A percentile compares a stretch with the other conserved stretches of the same genome.
Conservation (phyloP, 257 asterid genomes). For the Nicotiana benthamiana region DNA sequence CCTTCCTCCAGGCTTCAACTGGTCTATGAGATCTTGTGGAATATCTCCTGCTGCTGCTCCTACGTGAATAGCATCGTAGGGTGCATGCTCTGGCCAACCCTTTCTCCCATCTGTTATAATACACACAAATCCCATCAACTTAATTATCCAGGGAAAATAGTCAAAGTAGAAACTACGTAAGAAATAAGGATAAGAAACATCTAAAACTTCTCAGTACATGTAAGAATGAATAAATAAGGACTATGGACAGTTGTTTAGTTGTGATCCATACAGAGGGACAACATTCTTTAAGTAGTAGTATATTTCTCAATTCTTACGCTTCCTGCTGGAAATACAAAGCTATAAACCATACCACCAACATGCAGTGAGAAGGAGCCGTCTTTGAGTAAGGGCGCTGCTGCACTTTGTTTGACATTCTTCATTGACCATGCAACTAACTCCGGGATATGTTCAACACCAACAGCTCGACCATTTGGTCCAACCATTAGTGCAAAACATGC, state of each 20-base stretch:
- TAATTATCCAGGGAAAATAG: background rate
- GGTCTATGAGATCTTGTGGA: constrained; percentile 70
- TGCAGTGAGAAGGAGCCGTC: constrained; percentile 62
- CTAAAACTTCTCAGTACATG: background rate
- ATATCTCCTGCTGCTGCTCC: constrained; percentile 94
- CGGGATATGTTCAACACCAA: constrained; percentile 95
- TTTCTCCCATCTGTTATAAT: constrained; percentile 59
- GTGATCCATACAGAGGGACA: background rate
- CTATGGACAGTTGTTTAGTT: background rate
- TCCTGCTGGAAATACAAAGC: no score
- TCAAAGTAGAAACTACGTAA: background rate
- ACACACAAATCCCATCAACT: background rate
- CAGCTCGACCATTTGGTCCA: constrained; percentile 77
- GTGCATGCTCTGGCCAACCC: constrained; percentile 89
- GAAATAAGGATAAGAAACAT: background rate
- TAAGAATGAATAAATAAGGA: no score
- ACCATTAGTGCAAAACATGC: constrained; percentile 93
- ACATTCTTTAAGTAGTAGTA: background rate
- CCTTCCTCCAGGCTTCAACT: constrained; percentile 92
- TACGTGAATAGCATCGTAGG: constrained; percentile 88
- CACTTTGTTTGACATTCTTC: constrained; percentile 56
- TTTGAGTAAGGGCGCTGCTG: constrained; percentile 63
- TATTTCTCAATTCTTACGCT: background rate
- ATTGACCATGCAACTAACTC: constrained; percentile 70
- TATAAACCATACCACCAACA: constrained; percentile 55